Evolutionary conservation across 192 early-diverging fungal genomes (phyloP), one percentile per base, ranked within the genome.

Genomic region (Gamsiella multidivaricata): DNA sequence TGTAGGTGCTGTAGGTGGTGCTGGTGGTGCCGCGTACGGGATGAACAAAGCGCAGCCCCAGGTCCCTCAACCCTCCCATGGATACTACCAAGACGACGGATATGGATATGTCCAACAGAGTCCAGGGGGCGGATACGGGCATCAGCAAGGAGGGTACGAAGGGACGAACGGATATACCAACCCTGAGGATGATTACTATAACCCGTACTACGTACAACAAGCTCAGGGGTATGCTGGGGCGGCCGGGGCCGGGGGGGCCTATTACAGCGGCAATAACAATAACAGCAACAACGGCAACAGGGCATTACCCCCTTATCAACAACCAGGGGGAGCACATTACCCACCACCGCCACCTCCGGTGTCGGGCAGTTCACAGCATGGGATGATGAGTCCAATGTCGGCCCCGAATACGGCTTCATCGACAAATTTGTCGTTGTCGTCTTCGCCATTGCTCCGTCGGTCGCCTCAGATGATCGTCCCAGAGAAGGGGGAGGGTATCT

Each of bases 121-220:
- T 10, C 7, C 14, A 18, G 36, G 18, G 23, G 51, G 54, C 11
- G 61, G 45, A 63, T 69, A 72, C 39, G 54, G 22, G n/a, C 22
- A 20, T 26, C 33, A 59, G 11, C 25, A 41, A 5, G 57, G n/a
- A n/a, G n/a, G 57, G n/a, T 57, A 73, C 22, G 52, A 39, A n/a
- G n/a, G n/a, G n/a, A n/a, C n/a, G n/a, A n/a, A n/a, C n/a, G 42
- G 34, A 43, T 65, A 53, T 34, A 11, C 2, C 34, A 47, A 41
- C 18, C 18, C 22, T 5, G 41, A 61, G 56, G 71, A 75, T 32
- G 56, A 65, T 1, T 75, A 66, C 22, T 66, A 75, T n/a, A 66
- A 75, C 34, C 63, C 63, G 0, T 46, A 75, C 50, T 75, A 75
- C 28, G 71, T 64, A 2, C 28, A 55, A 4, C 17, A 12, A 17